Conservation (phyloP, 129 eudicot genomes). For the Escallonia rubra region DNA sequence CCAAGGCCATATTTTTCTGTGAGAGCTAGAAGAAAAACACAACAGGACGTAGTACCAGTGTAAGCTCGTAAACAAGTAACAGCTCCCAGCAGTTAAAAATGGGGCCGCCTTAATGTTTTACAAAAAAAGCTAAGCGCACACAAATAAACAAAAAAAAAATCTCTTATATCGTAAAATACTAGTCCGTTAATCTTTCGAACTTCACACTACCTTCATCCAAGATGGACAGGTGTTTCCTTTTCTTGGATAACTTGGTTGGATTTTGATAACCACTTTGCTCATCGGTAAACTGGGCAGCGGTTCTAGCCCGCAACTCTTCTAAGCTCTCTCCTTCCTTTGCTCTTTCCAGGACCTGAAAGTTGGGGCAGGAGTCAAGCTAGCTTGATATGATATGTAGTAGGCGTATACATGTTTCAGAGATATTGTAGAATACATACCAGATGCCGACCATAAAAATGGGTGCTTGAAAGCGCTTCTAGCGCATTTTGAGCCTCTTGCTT, state of each 20-base stretch:
- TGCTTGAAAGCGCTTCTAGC: conserved; percentile 72
- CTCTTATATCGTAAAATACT: not conserved
- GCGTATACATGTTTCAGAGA: no score
- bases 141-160: not conserved
- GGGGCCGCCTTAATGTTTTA: not conserved
- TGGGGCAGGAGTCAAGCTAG: not conserved
- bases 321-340: conserved; percentile 97
- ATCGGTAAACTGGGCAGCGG: conserved; percentile 69
- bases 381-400: no score
- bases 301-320: conserved; percentile 87
- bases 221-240: conserved; percentile 60
- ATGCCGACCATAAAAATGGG: conserved; percentile 95
- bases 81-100: conserved; percentile 19
- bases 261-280: conserved; percentile 37
- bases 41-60: no score
- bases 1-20: no score
- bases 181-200: conserved; percentile 35
- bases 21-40: no score
- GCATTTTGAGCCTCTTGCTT: conserved; percentile 95
- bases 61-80: no score
- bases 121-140: not conserved
- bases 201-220: conserved; percentile 44
- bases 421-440: conserved; percentile 43
- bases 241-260: conserved; percentile 46
- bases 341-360: conserved; percentile 75